Conservation (phyloP, 805 yeast species). For the Candida adriatica region DNA sequence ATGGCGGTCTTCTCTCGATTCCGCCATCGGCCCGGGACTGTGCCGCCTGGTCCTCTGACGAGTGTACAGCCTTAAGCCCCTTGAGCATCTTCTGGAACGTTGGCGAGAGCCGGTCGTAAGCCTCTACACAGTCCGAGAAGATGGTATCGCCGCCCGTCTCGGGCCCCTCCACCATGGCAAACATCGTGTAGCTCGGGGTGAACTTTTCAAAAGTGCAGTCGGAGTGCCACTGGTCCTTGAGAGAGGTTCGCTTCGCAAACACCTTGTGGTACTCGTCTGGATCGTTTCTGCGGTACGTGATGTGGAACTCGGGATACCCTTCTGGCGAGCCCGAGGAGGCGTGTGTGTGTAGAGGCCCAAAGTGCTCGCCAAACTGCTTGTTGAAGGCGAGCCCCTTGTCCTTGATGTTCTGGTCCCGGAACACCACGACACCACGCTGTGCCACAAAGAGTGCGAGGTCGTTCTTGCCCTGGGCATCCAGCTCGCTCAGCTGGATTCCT, state of each 20-base stretch:
- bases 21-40: conserved; percentile 42
- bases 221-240: conserved; percentile 13
- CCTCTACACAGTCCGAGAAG: conserved; percentile 47
- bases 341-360: conserved; percentile 67
- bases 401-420: conserved; percentile 61
- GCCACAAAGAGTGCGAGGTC: conserved; percentile 66
- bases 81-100: conserved; percentile 38
- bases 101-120: conserved; percentile 46
- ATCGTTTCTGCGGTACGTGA: conserved; percentile 32
- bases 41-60: conserved; percentile 34
- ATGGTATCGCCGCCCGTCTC: conserved; percentile 47
- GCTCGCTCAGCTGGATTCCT: conserved; percentile 52
- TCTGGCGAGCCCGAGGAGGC: conserved; percentile 69
- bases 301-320: conserved; percentile 55
- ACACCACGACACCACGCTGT: conserved; percentile 60
- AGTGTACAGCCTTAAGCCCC: conserved; percentile 37
- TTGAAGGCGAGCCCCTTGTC: conserved; percentile 40
- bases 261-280: conserved; percentile 26
- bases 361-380: conserved; percentile 50
- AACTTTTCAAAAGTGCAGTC: conserved; percentile 10
- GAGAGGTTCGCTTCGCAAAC: conserved; percentile 14
- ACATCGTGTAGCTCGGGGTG: conserved; percentile 30
- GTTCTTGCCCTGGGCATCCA: conserved; percentile 50
- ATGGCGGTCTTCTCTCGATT: conserved; percentile 37
- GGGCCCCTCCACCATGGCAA: conserved; percentile 46